Evolutionary conservation across 129 eudicot species (phyloP), one percentile per base, ranked within the genome.

Genomic region (Artemisia annua): DNA sequence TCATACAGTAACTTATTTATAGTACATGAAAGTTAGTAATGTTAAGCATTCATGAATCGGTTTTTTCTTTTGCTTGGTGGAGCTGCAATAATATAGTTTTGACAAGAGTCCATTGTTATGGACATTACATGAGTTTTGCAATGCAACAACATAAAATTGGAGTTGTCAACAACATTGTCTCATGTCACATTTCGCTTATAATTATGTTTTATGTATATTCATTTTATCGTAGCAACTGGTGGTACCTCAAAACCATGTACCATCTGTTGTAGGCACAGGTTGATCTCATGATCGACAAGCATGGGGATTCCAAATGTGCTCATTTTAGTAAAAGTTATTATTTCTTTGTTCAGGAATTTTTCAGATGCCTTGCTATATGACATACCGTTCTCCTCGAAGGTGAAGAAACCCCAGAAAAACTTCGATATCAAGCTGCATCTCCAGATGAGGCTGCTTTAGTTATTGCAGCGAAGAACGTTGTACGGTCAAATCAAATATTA

Each of bases 401-500:
- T 75, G 97, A 94, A 19, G 98, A 94, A 76, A 20, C 97, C 67
- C 98, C 96, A 7, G 98, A 94, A 76, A 94, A 76, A 79, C 89
- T 94, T 51, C 82, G 79, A 53, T 94, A 94, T 84, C 98, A 94
- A 86, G 98, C 97, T 69, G 97, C 98, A 76, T 94, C 98, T 19
- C 98, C 98, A 46, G 98, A 94, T 83, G 98, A 90, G 77, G 86
- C 98, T 67, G 98, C 98, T 74, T 85, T 94, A 81, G 97, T 94
- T 70, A 71, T 78, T 15, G 97, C 98, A 49, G 98, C 98, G 11
- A 94, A 94, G 87, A 90, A 86, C 83, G 90, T 94, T 60, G 48
- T 48, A 26, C 49, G 67, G 53, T 24, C 54, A 32, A 60, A 60
- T 24, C 54, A 32, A 60, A 60, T 2, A 58, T 58, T 19, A 32